Conservation (phyloP, 805 yeast species). For the Candida ponderosae region DNA sequence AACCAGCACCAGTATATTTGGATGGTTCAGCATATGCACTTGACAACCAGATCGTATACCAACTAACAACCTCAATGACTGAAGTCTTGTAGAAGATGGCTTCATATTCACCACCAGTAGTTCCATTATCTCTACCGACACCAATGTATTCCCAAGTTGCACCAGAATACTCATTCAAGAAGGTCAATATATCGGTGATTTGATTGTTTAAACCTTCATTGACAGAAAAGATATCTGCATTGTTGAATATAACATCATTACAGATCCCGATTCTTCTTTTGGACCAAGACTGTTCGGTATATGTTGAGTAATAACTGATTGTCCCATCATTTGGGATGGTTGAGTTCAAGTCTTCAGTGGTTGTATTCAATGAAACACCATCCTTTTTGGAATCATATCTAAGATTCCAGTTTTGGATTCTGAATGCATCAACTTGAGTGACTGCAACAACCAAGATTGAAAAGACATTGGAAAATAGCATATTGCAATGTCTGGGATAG, state of each 20-base stretch:
- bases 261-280: slow-evolving; percentile 25
- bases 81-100: slow-evolving; percentile 30
- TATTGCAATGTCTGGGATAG: no score
- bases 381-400: slow-evolving; percentile 11
- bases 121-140: slow-evolving; percentile 39
- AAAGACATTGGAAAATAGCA: no score
- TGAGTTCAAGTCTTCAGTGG: slow-evolving; percentile 1
- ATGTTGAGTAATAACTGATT: slow-evolving; percentile 18
- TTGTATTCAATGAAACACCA: slow-evolving; percentile 3
- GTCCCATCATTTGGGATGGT: slow-evolving; percentile 5
- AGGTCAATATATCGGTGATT: slow-evolving; percentile 26
- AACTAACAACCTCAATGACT: slow-evolving; percentile 22
- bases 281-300: slow-evolving; percentile 26
- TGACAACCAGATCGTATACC: slow-evolving; percentile 36
- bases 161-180: slow-evolving; percentile 14
- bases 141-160: slow-evolving; percentile 27
- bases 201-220: slow-evolving; percentile 33
- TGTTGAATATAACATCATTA: slow-evolving; percentile 26
- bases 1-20: slow-evolving; percentile 31
- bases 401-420: slow-evolving; percentile 9
- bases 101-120: slow-evolving; percentile 31
- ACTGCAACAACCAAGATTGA: no score
- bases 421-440: neutral
- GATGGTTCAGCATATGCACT: slow-evolving; percentile 32
- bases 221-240: slow-evolving; percentile 26